Base-by-base conservation (phyloP, 352 stramenopile genomes). In the Globisporangium canariense region DNA sequence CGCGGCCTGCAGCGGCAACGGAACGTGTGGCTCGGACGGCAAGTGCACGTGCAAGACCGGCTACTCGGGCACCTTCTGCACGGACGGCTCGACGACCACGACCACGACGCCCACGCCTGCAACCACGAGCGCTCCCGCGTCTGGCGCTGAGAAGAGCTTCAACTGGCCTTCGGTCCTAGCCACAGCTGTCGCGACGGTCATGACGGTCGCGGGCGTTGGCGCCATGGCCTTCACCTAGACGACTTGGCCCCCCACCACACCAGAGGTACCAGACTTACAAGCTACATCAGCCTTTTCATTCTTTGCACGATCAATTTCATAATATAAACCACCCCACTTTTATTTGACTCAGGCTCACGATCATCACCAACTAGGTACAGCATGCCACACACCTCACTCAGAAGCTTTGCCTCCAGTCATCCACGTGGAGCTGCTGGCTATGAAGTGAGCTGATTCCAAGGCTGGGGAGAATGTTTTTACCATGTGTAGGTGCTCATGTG, bases 41-140 rank as follows among this genome's bases (percentile, higher is more conserved):
- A 54, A 67, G 0, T 93, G 85, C 63, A 77, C 70, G 16, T 94
- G 86, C 64, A 77, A 67, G 36, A 60, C 25, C 4, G 82, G 74
- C 25, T 94, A 91, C 75, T 78, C 78, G 38, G 86, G 86, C 45
- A 77, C 77, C 16, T 86, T 90, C 54, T 94, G 86, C 65, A 41
- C 38, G 7, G 60, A 65, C 38, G 40, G 49, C 16, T 45, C 57
- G 34, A 56, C 70, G 43, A 59, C 46, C 13, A 13, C 51, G 22
- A 55, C 64, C 13, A 18, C 57, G 25, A 28, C 25, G 2, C 50
- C 50, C 16, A 46, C 45, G 5, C 58, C 57, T 22, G 25, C 47
- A 36, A 53, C 41, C 7, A 45, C 52, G 36, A 14, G 36, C 20
- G 55, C 65, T 3, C 45, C 36, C 22, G 32, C 51, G 56, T 67